These are phyloP conservation scores for Ceraceosorus guamensis DNA, from an alignment of 1,284 basidiomycete species.

Conservation along the genomic window DNA sequence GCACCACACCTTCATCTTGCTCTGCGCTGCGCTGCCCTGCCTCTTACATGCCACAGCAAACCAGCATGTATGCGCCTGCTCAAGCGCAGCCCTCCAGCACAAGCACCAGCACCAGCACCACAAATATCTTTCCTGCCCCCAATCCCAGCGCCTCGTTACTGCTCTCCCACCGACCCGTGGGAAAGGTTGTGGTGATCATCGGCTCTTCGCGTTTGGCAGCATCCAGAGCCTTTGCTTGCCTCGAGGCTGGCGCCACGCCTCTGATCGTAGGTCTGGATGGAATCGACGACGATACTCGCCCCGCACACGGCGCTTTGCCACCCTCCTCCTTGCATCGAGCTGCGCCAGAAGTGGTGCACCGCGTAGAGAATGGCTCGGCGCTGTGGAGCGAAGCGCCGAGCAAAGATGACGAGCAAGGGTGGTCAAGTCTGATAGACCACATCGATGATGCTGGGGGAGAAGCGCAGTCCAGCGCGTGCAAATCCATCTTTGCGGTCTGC, in stretches of 20 bases:
- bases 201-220: constrained; percentile 73
- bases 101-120: too few species aligned
- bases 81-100: too few species aligned
- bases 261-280: constrained; percentile 53
- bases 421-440: constrained; percentile 1
- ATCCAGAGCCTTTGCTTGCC: constrained; percentile 67
- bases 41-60: too few species aligned
- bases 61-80: too few species aligned
- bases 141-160: constrained; percentile 22
- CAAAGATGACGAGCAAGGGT: background rate
- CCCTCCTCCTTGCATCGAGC: constrained; percentile 60
- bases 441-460: constrained; percentile 1
- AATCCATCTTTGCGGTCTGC: constrained; percentile 21
- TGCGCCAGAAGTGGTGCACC: constrained; percentile 53
- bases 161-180: constrained; percentile 22
- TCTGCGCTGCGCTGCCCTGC: too few species aligned
- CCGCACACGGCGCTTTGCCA: constrained; percentile 53
- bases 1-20: too few species aligned
- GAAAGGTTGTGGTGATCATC: constrained; percentile 56
- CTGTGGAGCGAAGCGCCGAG: background rate
- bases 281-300: too few species aligned
- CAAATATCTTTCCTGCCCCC: constrained; percentile 9
- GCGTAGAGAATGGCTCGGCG: constrained; percentile 55
- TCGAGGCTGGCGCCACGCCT: constrained; percentile 73
- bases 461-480: constrained; percentile 6